phyloP scores from a whole-genome alignment of 2,329 filamentous ascomycete genomes.

The Reticulascus tulasneorum region DNA sequence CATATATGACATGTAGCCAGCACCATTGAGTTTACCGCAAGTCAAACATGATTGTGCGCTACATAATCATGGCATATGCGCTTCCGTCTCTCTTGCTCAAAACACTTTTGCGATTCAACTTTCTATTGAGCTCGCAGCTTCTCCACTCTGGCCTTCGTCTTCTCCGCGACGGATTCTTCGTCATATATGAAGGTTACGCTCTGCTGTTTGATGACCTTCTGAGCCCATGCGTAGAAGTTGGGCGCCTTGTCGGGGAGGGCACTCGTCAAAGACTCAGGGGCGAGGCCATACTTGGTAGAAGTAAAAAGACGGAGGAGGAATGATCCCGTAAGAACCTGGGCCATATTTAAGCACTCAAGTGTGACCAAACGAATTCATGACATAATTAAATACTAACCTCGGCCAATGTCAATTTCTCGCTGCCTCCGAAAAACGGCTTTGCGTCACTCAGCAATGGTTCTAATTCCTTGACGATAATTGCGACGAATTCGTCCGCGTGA shows the following conservation, averaged over 20 bases:
- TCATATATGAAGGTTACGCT: slow-evolving; percentile 64
- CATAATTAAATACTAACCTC: slow-evolving; percentile 52
- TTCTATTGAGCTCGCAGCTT: slow-evolving; percentile 12
- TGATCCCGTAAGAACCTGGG: slow-evolving; percentile 58
- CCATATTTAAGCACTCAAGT: too few relatives aligned
- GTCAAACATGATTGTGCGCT: too few relatives aligned
- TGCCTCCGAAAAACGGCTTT: slow-evolving; percentile 61
- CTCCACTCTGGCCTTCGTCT: slow-evolving; percentile 34
- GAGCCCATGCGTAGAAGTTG: slow-evolving; percentile 64
- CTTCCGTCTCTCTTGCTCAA: too few relatives aligned
- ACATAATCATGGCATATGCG: too few relatives aligned
- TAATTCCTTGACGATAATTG: slow-evolving; percentile 62
- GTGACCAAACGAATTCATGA: slow-evolving; percentile 8
- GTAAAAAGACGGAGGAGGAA: slow-evolving; percentile 61
- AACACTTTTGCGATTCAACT: too few relatives aligned
- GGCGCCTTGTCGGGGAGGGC: slow-evolving; percentile 54
- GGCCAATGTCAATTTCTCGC: slow-evolving; percentile 62
- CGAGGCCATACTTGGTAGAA: slow-evolving; percentile 49
- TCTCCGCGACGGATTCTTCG: slow-evolving; percentile 41
- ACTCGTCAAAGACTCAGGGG: slow-evolving; percentile 43
- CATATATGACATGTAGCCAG: too few relatives aligned
- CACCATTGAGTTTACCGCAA: too few relatives aligned
- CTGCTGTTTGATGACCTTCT: slow-evolving; percentile 54
- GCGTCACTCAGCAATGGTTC: slow-evolving; percentile 62
- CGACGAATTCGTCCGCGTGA: slow-evolving; percentile 47